Evolutionary conservation across 192 early-diverging fungal species (phyloP).

Genomic region (Gonapodya sp.): DNA sequence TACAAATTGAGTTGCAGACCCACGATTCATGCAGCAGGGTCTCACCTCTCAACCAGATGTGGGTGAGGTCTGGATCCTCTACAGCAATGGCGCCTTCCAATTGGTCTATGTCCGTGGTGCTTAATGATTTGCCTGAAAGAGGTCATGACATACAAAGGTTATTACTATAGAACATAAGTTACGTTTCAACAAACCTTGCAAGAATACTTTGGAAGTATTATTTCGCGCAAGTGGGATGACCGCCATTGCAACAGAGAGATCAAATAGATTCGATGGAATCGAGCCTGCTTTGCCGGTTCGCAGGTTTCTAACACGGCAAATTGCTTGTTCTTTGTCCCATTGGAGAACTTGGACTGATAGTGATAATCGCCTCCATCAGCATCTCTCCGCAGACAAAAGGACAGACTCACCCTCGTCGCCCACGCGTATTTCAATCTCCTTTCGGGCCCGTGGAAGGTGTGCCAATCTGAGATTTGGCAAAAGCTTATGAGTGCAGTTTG

Average conservation of each 20-base stretch:
- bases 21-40: not conserved
- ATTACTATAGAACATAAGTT: not conserved
- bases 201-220: not conserved
- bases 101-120: not conserved
- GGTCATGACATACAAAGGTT: not conserved
- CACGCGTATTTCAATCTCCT: not conserved
- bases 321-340: not conserved
- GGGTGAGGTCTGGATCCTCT: not conserved
- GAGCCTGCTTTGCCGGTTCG: not conserved
- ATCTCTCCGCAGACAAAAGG: too few species aligned
- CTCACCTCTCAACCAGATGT: not conserved
- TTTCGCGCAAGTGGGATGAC: not conserved
- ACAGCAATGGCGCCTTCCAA: not conserved
- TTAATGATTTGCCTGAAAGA: not conserved
- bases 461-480: not conserved
- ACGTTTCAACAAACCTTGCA: not conserved
- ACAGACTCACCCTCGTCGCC: too few species aligned
- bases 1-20: not conserved
- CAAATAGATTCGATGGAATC: not conserved
- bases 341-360: not conserved
- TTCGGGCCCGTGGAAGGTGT: not conserved
- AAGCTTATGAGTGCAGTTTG: too few species aligned
- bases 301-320: not conserved
- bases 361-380: too few species aligned
- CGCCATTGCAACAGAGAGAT: not conserved